A percentile compares a stretch with the other conserved stretches of the same genome.
These are phyloP conservation scores for Kazachstania psychrophila DNA, from an alignment of 805 yeast species.

Conservation along the genomic window DNA sequence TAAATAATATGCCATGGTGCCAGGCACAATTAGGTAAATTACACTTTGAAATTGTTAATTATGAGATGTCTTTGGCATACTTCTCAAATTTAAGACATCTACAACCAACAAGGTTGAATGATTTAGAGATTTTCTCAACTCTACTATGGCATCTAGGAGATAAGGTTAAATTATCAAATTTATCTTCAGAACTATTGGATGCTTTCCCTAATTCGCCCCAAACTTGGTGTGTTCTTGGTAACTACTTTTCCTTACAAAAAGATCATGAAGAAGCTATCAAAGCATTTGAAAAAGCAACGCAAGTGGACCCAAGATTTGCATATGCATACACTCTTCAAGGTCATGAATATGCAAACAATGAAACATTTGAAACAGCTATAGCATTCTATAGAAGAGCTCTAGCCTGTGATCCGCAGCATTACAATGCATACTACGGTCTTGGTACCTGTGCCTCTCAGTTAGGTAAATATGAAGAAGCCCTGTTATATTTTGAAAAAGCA, in stretches of 20 bases:
- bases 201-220: conserved; percentile 59
- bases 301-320: conserved; percentile 58
- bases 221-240: conserved; percentile 90
- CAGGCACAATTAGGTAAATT: conserved; percentile 68
- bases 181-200: conserved; percentile 73
- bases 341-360: conserved; percentile 81
- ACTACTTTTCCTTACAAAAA: conserved; percentile 68
- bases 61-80: conserved; percentile 59
- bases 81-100: conserved; percentile 53
- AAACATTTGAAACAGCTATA: conserved; percentile 82
- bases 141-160: conserved; percentile 86
- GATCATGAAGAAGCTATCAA: conserved; percentile 86
- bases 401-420: conserved; percentile 68
- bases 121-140: conserved; percentile 88
- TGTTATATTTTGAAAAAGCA: conserved; percentile 79
- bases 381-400: conserved; percentile 75
- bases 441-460: conserved; percentile 87
- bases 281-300: conserved; percentile 73
- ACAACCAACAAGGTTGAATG: conserved; percentile 73
- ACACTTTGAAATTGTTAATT: conserved; percentile 81
- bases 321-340: conserved; percentile 92
- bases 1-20: conserved; percentile 72
- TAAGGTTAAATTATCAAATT: conserved; percentile 65
- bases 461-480: conserved; percentile 78
- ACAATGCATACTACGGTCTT: conserved; percentile 90